These are phyloP conservation scores for Takashimella koratensis DNA, from an alignment of 1,284 basidiomycete genomes.

Conservation along the genomic window DNA sequence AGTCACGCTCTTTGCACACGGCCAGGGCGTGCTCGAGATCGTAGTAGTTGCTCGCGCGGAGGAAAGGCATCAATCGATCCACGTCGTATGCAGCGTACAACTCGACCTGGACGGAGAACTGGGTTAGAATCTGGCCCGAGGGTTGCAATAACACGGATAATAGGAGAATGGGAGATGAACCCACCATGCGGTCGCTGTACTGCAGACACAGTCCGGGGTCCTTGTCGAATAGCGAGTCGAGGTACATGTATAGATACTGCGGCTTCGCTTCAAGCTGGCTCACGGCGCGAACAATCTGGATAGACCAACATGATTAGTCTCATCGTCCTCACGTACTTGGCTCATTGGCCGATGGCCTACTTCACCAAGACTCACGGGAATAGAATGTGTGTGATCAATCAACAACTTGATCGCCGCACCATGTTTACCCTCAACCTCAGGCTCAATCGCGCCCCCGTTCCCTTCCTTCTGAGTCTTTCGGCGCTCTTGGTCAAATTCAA, in stretches of 20 bases:
- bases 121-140: too few species aligned
- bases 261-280: conserved; percentile 75
- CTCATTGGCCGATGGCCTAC: not conserved
- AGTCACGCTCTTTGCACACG: conserved; percentile 76
- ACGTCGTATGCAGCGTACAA: conserved; percentile 88
- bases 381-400: conserved; percentile 92
- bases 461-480: conserved; percentile 49
- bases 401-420: conserved; percentile 76
- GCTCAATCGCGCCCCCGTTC: not conserved
- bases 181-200: conserved; percentile 79
- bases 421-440: conserved; percentile 38
- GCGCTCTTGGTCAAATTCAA: conserved; percentile 91
- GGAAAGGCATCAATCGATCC: conserved; percentile 76
- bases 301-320: conserved; percentile 3
- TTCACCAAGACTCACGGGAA: conserved; percentile 63
- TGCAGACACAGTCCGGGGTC: conserved; percentile 76
- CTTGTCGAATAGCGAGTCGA: conserved; percentile 83
- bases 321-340: too few species aligned
- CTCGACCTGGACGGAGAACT: conserved; percentile 71
- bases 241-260: conserved; percentile 85
- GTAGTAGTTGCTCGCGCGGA: conserved; percentile 88
- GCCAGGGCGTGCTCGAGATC: conserved; percentile 82
- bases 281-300: conserved; percentile 78
- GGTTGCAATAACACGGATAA: too few species aligned
- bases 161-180: not conserved